phyloP scores from a whole-genome alignment of 2,329 filamentous ascomycete genomes.

The Apiospora sp. region DNA sequence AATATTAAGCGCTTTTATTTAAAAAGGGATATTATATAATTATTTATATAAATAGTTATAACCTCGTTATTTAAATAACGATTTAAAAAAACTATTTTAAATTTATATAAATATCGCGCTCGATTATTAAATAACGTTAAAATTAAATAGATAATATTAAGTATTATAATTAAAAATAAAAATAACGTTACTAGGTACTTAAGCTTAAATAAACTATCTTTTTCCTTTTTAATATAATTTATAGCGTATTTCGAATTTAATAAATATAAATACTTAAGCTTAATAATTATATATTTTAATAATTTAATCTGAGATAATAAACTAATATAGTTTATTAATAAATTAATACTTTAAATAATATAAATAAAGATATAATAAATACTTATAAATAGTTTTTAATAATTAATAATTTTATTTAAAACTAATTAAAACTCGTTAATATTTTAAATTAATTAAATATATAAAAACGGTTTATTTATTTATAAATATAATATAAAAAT shows the following conservation, averaged over 20 bases:
- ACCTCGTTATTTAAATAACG: conserved; percentile 45
- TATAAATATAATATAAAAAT: too few relatives aligned
- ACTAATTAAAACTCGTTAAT: background rate
- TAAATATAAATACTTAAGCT: conserved; percentile 41
- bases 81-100: conserved; percentile 38
- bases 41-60: conserved; percentile 45
- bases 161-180: conserved; percentile 36
- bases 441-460: background rate
- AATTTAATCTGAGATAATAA: conserved; percentile 43
- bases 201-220: conserved; percentile 45
- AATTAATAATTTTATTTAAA: conserved; percentile 11
- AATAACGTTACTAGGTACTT: conserved; percentile 43
- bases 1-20: conserved; percentile 43
- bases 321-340: conserved; percentile 39
- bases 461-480: too few relatives aligned
- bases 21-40: conserved; percentile 45
- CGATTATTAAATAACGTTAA: conserved; percentile 35
- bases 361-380: conserved; percentile 40
- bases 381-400: conserved; percentile 20
- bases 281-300: conserved; percentile 45
- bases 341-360: conserved; percentile 39
- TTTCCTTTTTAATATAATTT: conserved; percentile 44
- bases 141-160: conserved; percentile 34
- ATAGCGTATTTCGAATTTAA: conserved; percentile 44
- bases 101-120: conserved; percentile 43